Evolutionary conservation across 202 grass and related monocot genomes (phyloP), one percentile per base, ranked within the genome.

Genomic region (Elaeis oleifera): DNA sequence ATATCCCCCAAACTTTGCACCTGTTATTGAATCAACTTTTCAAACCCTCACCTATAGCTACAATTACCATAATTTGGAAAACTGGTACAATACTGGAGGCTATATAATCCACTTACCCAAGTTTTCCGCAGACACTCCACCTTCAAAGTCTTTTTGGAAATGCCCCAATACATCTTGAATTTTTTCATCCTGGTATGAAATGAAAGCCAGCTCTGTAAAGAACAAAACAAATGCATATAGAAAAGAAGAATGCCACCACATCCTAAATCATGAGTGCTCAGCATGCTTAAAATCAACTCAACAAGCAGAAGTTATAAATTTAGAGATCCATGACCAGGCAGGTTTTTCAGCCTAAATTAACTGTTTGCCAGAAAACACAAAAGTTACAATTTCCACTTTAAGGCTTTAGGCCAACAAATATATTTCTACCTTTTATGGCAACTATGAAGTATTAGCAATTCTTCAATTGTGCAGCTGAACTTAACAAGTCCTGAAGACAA

Each of bases 1-100:
- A 78, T 99, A 94, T 50, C 88, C 95, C 70, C 95, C 95, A 84
- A 81, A 99, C 78, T 89, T 99, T 0, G 95, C 84, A 70, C 95
- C 95, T 99, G 73, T 66, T 36, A 68, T 67, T 75, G 69, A 76
- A 73, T 54, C 57, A 44, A 85, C 62, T 68, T 74, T 74, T 44
- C 49, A 64, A 53, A 64, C 16, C 71, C 75, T 74, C 53, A 44
- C 3, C 36, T 44, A 44, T 44, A 13, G 36, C 36, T 13, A 44
- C 36, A 44, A 80, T 61, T 64, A 36, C 5, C 69, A 62, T 72
- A 49, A 67, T 70, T 44, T 67, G 21, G 63, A 69, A 68, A 70
- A 26, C 69, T 68, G 50, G 27, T 64, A 59, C 52, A 4, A 7
- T 50, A 22, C 22, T 56, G 58, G 11, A 4, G 32, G 63, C 56